phyloP scores from a whole-genome alignment of 2,329 filamentous ascomycete genomes.

The Aureobasidium leucospermi region DNA sequence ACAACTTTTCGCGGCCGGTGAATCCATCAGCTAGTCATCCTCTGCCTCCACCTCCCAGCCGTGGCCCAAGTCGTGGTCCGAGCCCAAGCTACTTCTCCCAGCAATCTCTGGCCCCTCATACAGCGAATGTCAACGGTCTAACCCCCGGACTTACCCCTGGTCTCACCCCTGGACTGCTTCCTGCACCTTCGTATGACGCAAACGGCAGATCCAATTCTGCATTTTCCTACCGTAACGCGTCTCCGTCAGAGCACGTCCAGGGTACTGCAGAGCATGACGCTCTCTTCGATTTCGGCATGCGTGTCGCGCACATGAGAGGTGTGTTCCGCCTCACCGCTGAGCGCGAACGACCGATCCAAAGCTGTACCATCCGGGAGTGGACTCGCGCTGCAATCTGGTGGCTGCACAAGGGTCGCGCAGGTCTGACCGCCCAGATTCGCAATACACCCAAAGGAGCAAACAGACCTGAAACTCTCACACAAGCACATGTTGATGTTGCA shows the following conservation, averaged over 20 bases:
- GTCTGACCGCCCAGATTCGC: conserved; percentile 65
- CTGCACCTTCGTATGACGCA: neutral
- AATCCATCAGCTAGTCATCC: neutral
- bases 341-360: conserved; percentile 57
- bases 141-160: neutral
- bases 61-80: neutral
- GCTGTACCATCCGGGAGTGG: conserved; percentile 52
- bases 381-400: conserved; percentile 75
- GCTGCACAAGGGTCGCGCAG: conserved; percentile 75
- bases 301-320: conserved; percentile 66
- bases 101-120: neutral
- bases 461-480: conserved; percentile 52
- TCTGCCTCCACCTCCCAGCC: neutral
- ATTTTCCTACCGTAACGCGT: neutral
- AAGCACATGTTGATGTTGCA: conserved; percentile 77
- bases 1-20: neutral
- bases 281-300: conserved; percentile 59
- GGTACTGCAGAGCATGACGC: conserved; percentile 52
- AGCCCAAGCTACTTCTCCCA: conserved; percentile 7
- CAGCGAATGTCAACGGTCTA: neutral
- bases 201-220: neutral
- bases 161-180: neutral
- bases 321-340: conserved; percentile 75
- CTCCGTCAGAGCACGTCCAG: conserved; percentile 19
- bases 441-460: conserved; percentile 48